These are phyloP conservation scores for Laetiporus sulphureus DNA, from an alignment of 1,284 basidiomycete species.

Conservation along the genomic window DNA sequence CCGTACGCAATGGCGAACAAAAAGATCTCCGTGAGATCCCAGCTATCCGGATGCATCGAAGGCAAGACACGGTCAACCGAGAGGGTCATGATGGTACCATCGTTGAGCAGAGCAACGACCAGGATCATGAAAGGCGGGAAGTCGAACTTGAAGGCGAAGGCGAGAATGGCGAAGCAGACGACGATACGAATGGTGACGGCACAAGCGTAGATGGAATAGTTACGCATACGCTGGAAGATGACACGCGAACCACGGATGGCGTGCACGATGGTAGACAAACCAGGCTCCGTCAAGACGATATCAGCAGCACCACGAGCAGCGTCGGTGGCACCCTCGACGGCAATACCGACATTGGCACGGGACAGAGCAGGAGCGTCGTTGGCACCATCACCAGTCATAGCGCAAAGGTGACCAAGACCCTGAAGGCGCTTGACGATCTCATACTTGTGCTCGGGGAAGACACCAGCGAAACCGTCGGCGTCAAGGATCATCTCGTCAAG, in stretches of 20 bases:
- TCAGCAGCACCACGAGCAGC: constrained; percentile 94
- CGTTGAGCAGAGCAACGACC: constrained; percentile 94
- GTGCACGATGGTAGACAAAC: constrained; percentile 95
- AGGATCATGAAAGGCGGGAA: constrained; percentile 99
- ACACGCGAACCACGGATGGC: constrained; percentile 93
- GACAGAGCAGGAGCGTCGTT: constrained; percentile 94
- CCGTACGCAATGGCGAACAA: constrained; percentile 93
- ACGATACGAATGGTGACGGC: constrained; percentile 98
- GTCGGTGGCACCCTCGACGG: constrained; percentile 95
- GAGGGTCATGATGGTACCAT: constrained; percentile 98
- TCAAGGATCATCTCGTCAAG: constrained; percentile 94
- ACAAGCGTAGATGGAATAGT: constrained; percentile 91
- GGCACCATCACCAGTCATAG: constrained; percentile 96
- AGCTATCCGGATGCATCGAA: constrained; percentile 86
- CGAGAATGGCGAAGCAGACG: constrained; percentile 92
- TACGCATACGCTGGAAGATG: constrained; percentile 97
- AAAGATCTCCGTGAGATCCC: constrained; percentile 97
- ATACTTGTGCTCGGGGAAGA: constrained; percentile 97
- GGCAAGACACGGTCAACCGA: constrained; percentile 96
- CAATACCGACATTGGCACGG: constrained; percentile 94
- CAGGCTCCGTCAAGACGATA: constrained; percentile 92
- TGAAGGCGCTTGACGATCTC: constrained; percentile 92
- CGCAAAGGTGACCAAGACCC: constrained; percentile 81
- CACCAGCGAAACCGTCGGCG: constrained; percentile 89
- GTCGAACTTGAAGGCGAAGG: constrained; percentile 94